Conservation (phyloP, 495 filamentous ascomycete genomes). For the Aspergillus cavernicola region DNA sequence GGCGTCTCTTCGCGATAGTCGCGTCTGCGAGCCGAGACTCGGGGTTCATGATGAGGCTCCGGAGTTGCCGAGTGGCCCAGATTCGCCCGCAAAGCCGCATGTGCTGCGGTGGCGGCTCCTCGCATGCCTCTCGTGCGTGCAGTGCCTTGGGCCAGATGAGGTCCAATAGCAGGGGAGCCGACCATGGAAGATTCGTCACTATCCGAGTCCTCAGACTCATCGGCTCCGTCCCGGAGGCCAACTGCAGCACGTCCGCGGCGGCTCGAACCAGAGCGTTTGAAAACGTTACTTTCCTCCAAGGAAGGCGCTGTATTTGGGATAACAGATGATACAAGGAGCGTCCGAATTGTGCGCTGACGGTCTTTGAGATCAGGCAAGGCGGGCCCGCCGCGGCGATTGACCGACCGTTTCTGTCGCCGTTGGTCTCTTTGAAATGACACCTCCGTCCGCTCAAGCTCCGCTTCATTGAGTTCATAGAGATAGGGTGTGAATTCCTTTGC, state of each 20-base stretch:
- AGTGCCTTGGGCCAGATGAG: slow-evolving; percentile 67
- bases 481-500: slow-evolving; percentile 91
- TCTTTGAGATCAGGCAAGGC: slow-evolving; percentile 94
- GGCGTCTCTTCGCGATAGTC: slow-evolving; percentile 67
- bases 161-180: slow-evolving; percentile 76
- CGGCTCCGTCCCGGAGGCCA: slow-evolving; percentile 58
- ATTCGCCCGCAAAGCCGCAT: slow-evolving; percentile 66
- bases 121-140: slow-evolving; percentile 84
- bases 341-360: slow-evolving; percentile 84
- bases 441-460: slow-evolving; percentile 85
- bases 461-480: slow-evolving; percentile 88
- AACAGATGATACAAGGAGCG: slow-evolving; percentile 83
- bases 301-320: slow-evolving; percentile 78
- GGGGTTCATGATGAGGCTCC: slow-evolving; percentile 70
- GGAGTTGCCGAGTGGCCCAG: slow-evolving; percentile 87
- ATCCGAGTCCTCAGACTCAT: slow-evolving; percentile 83
- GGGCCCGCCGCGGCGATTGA: slow-evolving; percentile 92
- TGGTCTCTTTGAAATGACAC: slow-evolving; percentile 90
- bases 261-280: slow-evolving; percentile 65
- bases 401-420: slow-evolving; percentile 87
- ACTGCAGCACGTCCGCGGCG: slow-evolving; percentile 43
- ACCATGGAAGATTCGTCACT: slow-evolving; percentile 76
- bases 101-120: slow-evolving; percentile 77
- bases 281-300: slow-evolving; percentile 81
- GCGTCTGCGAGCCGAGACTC: slow-evolving; percentile 60